Evolutionary conservation across 202 grass and related monocot genomes (phyloP).

Genomic region (Bolboschoenoplectus hybrid): DNA sequence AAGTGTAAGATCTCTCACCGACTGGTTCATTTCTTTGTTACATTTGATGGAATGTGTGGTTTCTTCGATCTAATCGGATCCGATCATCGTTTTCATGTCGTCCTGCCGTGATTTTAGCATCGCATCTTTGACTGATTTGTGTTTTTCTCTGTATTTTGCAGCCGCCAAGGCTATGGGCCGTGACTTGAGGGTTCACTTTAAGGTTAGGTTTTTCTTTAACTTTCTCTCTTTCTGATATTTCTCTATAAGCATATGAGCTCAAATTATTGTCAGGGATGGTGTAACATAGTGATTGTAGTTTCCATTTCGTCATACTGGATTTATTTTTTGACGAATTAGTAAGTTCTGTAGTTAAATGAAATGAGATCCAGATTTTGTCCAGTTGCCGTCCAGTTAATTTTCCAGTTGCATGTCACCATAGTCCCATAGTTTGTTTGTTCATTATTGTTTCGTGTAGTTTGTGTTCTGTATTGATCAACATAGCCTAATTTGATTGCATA

Average conservation of each 20-base stretch:
- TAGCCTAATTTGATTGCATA: not conserved
- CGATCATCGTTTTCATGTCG: not conserved
- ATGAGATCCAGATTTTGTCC: not conserved
- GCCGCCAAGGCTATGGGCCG: constrained; percentile 73
- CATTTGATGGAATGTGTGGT: constrained; percentile 32
- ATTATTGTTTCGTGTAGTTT: not conserved
- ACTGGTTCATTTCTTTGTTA: not conserved
- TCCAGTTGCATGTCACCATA: not conserved
- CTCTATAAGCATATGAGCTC: not conserved
- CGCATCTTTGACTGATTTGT: constrained; percentile 7
- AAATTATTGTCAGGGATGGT: not conserved
- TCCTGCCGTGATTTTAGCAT: not conserved
- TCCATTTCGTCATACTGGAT: not conserved
- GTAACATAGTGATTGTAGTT: not conserved
- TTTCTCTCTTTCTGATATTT: not conserved
- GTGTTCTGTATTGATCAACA: not conserved
- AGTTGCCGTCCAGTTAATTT: not conserved
- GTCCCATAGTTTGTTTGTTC: not conserved
- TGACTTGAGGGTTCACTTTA: constrained; percentile 89
- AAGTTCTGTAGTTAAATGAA: not conserved
- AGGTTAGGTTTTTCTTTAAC: constrained; percentile 46
- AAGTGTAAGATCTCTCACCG: constrained; percentile 60
- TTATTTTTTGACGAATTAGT: not conserved
- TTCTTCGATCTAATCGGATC: not conserved
- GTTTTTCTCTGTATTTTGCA: constrained; percentile 33